Conservation (phyloP, 2,329 filamentous ascomycete species). For the Fusarium avenaceum region DNA sequence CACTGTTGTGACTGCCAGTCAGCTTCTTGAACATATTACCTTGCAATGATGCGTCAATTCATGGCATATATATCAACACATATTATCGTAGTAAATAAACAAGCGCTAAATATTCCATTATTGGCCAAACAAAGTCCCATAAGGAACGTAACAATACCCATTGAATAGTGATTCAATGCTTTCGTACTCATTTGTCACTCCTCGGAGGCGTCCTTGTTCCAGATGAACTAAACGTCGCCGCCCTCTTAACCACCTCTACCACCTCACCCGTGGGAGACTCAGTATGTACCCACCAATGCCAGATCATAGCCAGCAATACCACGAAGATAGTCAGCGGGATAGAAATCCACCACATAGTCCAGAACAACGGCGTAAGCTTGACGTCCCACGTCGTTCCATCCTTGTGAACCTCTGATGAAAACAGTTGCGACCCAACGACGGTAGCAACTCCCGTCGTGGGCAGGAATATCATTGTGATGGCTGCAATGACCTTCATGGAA, state of each 20-base stretch:
- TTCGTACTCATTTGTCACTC: conserved; percentile 4
- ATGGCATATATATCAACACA: conserved; percentile 20
- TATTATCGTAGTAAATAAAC: conserved; percentile 16
- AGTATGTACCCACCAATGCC: conserved; percentile 50
- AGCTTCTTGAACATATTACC: conserved; percentile 1
- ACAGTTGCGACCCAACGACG: conserved; percentile 50
- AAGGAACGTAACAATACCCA: background rate
- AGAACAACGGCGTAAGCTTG: conserved; percentile 48
- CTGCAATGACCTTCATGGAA: conserved; percentile 56
- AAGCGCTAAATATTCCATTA: conserved; percentile 1
- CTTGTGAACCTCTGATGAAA: conserved; percentile 39
- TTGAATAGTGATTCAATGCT: too few relatives aligned
- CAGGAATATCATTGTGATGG: conserved; percentile 56
- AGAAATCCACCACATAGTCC: conserved; percentile 51
- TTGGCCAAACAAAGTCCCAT: background rate
- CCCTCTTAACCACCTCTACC: conserved; percentile 40
- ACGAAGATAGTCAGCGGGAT: conserved; percentile 49
- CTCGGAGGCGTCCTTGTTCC: conserved; percentile 24
- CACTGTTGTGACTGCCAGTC: conserved; percentile 23
- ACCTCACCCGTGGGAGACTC: conserved; percentile 43
- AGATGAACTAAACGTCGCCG: conserved; percentile 39
- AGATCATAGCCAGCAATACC: conserved; percentile 44
- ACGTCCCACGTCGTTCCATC: conserved; percentile 45
- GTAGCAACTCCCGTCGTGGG: conserved; percentile 55
- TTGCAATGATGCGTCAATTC: conserved; percentile 19